Conservation (phyloP, 75 land plant species). For the Chamaecyparis obtusa region DNA sequence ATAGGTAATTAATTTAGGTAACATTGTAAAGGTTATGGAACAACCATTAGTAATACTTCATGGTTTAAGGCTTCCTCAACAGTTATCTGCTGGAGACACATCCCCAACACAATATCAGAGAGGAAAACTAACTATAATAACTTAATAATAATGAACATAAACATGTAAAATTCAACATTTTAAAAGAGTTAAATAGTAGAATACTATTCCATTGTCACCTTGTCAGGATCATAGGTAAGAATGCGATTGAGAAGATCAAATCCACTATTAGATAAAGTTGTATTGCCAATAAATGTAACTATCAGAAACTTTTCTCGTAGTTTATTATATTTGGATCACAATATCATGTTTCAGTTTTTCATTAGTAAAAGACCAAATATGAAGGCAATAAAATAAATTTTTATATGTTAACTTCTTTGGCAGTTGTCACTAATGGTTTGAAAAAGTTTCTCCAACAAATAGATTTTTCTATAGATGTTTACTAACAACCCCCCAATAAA, state of each 20-base stretch:
- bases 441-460: neutral
- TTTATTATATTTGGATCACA: slow-evolving; percentile 26
- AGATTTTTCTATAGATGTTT: neutral
- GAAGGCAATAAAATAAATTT: neutral
- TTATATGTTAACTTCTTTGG: too few species aligned
- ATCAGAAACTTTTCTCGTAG: slow-evolving; percentile 48
- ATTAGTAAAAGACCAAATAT: neutral
- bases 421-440: neutral
- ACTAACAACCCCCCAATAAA: too few species aligned
- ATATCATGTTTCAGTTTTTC: too few species aligned
- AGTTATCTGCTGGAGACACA: slow-evolving; percentile 33
- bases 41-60: too few species aligned
- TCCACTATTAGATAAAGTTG: slow-evolving; percentile 41
- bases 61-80: slow-evolving; percentile 49
- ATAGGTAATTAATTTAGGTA: too few species aligned
- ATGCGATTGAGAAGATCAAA: slow-evolving; percentile 43
- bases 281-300: slow-evolving; percentile 41
- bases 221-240: slow-evolving; percentile 45
- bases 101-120: neutral
- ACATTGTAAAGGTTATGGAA: too few species aligned
- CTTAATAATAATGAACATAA: too few species aligned
- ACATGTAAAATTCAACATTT: neutral
- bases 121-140: neutral
- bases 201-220: neutral
- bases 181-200: neutral